Evolutionary conservation across 495 filamentous ascomycete genomes (phyloP).

Genomic region (Emericellopsis terricola): DNA sequence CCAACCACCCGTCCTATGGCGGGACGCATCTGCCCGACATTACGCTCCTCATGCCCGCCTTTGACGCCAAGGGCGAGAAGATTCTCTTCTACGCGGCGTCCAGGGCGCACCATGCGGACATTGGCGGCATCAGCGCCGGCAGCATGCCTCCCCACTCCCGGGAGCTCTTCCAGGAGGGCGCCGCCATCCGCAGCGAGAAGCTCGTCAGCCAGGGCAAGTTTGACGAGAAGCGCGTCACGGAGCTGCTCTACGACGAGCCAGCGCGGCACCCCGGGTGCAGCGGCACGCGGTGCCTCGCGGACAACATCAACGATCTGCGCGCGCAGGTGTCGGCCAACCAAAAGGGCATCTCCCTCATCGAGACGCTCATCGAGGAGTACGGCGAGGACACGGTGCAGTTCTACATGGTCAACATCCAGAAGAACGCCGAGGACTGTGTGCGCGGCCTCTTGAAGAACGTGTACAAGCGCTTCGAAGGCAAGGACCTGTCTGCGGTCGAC

Average conservation of each 20-base stretch:
- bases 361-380: conserved; percentile 71
- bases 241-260: conserved; percentile 70
- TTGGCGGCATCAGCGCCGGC: conserved; percentile 87
- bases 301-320: conserved; percentile 92
- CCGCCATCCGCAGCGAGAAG: conserved; percentile 85
- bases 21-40: conserved; percentile 75
- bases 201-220: conserved; percentile 81
- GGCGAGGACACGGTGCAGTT: conserved; percentile 81
- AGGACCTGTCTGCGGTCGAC: conserved; percentile 58
- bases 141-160: conserved; percentile 93
- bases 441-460: conserved; percentile 70
- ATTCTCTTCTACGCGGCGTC: conserved; percentile 97
- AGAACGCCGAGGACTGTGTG: conserved; percentile 77
- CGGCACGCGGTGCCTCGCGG: conserved; percentile 75
- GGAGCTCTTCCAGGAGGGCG: conserved; percentile 88
- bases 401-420: conserved; percentile 90
- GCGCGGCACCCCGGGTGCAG: conserved; percentile 74
- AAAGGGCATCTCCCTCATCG: conserved; percentile 85
- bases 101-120: conserved; percentile 90
- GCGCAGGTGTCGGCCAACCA: conserved; percentile 93
- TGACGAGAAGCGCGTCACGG: conserved; percentile 70
- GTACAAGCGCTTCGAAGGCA: conserved; percentile 55
- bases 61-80: conserved; percentile 50
- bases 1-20: conserved; percentile 89
- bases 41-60: conserved; percentile 86